These are phyloP conservation scores for Epichloe elymi DNA, from an alignment of 2,329 filamentous ascomycete genomes.

Conservation along the genomic window DNA sequence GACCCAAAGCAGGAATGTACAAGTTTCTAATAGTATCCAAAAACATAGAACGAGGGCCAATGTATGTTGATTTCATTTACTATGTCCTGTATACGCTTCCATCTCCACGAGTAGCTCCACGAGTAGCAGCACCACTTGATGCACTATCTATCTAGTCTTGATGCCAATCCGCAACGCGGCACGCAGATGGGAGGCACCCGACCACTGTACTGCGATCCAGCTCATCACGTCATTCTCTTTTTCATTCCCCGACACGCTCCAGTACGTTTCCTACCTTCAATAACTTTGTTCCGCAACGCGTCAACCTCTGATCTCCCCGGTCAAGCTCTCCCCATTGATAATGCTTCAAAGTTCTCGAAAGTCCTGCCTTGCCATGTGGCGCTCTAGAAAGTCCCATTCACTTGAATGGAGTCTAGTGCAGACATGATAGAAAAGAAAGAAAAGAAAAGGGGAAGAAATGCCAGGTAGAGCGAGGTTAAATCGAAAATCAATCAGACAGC, in stretches of 20 bases:
- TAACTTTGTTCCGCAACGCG: not conserved
- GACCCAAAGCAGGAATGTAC: too few relatives aligned
- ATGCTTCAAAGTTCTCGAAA: not conserved
- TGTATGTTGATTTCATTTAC: not conserved
- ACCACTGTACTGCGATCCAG: not conserved
- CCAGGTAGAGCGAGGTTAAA: conserved; percentile 6
- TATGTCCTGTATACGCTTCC: conserved; percentile 1
- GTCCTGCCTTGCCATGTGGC: not conserved
- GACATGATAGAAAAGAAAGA: conserved; percentile 1
- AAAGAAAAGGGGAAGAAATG: conserved; percentile 11
- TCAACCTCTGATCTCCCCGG: not conserved
- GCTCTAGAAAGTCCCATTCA: conserved; percentile 15
- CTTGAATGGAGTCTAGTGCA: conserved; percentile 21
- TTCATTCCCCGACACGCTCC: conserved; percentile 1
- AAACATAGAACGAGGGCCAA: not conserved
- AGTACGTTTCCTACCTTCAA: not conserved
- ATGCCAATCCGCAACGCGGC: conserved; percentile 2
- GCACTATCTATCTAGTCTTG: conserved; percentile 1
- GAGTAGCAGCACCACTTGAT: conserved; percentile 6
- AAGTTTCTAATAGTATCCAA: not conserved
- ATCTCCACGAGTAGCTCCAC: conserved; percentile 4
- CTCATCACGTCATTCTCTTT: not conserved
- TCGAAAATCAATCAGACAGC: not conserved
- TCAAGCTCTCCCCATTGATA: not conserved
- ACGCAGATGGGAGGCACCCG: not conserved